phyloP scores from a whole-genome alignment of 2,329 filamentous ascomycete species.

The Fusarium bulbicola region DNA sequence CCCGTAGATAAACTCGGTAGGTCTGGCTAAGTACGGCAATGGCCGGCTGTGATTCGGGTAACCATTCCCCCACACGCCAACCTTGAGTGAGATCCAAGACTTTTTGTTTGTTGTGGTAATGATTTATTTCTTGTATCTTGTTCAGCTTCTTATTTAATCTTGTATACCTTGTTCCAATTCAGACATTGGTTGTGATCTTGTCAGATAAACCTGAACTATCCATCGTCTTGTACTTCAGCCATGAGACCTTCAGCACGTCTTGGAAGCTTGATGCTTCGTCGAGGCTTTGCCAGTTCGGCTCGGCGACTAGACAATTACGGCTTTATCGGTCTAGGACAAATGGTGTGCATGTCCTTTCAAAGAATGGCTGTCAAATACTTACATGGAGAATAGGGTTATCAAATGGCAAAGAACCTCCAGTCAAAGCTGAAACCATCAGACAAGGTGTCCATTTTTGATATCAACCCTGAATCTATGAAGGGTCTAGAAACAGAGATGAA shows the following conservation, averaged over 20 bases:
- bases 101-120: not conserved
- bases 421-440: slow-evolving; percentile 62
- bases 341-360: slow-evolving; percentile 53
- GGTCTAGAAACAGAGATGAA: slow-evolving; percentile 60
- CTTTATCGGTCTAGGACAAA: slow-evolving; percentile 69
- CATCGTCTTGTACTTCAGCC: not conserved
- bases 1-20: slow-evolving; percentile 14
- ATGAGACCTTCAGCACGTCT: slow-evolving; percentile 40
- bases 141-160: not conserved
- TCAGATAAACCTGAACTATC: not conserved
- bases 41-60: slow-evolving; percentile 47
- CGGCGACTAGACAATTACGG: slow-evolving; percentile 62
- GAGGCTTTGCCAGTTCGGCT: slow-evolving; percentile 61
- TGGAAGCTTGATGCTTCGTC: slow-evolving; percentile 49
- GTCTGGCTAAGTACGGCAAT: slow-evolving; percentile 49
- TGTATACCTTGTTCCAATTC: not conserved
- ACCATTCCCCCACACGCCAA: slow-evolving; percentile 30
- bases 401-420: slow-evolving; percentile 71
- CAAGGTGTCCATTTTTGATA: slow-evolving; percentile 64
- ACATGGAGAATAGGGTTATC: slow-evolving; percentile 58
- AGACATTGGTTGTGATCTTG: not conserved
- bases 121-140: not conserved
- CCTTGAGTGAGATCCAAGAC: not conserved
- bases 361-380: not conserved
- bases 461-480: slow-evolving; percentile 60